Conservation (phyloP, 2,329 filamentous ascomycete genomes). For the Coniella vitis region DNA sequence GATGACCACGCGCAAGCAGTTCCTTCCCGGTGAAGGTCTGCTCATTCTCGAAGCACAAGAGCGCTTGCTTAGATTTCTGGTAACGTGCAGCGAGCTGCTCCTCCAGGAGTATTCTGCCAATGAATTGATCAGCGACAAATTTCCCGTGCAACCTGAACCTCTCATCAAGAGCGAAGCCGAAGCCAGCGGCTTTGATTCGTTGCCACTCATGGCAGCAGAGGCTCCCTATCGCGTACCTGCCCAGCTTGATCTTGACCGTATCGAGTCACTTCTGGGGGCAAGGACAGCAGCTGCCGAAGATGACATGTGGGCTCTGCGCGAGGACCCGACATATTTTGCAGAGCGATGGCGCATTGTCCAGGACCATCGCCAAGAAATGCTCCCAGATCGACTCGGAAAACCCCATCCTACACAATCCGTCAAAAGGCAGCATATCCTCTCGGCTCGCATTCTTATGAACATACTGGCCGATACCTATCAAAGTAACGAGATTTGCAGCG, state of each 20-base stretch:
- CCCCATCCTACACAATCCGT: constrained; percentile 21
- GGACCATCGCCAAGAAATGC: constrained; percentile 39
- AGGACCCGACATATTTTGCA: constrained; percentile 53
- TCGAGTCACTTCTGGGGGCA: constrained; percentile 38
- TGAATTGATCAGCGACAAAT: constrained; percentile 22
- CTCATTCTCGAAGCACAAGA: constrained; percentile 45
- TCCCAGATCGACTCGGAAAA: constrained; percentile 32
- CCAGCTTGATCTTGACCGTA: constrained; percentile 35
- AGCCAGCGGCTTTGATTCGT: constrained; percentile 27
- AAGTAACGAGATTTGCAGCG: no score
- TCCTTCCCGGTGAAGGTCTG: constrained; percentile 39
- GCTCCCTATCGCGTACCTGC: constrained; percentile 46
- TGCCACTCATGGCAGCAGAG: constrained; percentile 37
- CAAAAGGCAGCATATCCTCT: constrained; percentile 24
- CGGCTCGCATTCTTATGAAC: constrained; percentile 31
- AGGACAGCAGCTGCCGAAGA: constrained; percentile 35
- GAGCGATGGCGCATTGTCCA: constrained; percentile 33
- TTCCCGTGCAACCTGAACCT: constrained; percentile 33
- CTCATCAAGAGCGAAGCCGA: constrained; percentile 24
- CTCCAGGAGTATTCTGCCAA: constrained; percentile 42
- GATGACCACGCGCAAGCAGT: constrained; percentile 29
- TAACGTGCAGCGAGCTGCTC: constrained; percentile 38
- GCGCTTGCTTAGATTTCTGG: constrained; percentile 39
- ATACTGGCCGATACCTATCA: constrained; percentile 27
- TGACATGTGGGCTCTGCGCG: constrained; percentile 47